Evolutionary conservation across 2,329 filamentous ascomycete species (phyloP).

Genomic region (Canariomyces notabilis): DNA sequence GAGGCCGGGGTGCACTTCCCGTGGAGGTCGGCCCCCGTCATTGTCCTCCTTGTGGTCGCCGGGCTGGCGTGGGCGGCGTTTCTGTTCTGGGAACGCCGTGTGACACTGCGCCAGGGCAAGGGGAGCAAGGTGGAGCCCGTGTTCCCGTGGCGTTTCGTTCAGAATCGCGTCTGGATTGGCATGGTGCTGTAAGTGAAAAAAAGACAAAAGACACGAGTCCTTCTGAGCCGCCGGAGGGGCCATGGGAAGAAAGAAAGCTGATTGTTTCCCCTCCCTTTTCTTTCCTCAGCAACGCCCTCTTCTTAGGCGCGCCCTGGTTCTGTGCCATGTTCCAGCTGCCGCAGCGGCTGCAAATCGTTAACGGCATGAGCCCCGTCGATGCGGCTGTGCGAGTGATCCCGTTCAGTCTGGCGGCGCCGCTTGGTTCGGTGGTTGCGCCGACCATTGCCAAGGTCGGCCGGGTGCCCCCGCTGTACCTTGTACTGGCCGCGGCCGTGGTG

Average conservation of each 20-base stretch:
- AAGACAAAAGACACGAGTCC: no score
- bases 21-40: neutral
- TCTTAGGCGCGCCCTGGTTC: neutral
- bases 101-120: neutral
- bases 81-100: neutral
- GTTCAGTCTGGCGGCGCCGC: neutral
- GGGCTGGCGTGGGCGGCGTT: neutral
- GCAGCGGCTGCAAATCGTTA: neutral
- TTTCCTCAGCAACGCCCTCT: neutral
- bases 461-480: neutral
- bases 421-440: neutral
- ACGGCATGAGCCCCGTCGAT: neutral
- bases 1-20: neutral
- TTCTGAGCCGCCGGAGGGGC: no score
- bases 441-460: neutral
- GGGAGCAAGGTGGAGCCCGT: neutral
- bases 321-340: conserved; percentile 4
- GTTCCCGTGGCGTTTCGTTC: conserved; percentile 1
- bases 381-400: conserved; percentile 1
- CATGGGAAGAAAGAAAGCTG: no score
- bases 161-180: neutral
- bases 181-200: conserved; percentile 1
- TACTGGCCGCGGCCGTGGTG: neutral
- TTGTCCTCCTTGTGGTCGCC: neutral
- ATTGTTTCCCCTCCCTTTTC: no score